phyloP scores from a whole-genome alignment of 495 filamentous ascomycete species.

The Penicillium silybi region DNA sequence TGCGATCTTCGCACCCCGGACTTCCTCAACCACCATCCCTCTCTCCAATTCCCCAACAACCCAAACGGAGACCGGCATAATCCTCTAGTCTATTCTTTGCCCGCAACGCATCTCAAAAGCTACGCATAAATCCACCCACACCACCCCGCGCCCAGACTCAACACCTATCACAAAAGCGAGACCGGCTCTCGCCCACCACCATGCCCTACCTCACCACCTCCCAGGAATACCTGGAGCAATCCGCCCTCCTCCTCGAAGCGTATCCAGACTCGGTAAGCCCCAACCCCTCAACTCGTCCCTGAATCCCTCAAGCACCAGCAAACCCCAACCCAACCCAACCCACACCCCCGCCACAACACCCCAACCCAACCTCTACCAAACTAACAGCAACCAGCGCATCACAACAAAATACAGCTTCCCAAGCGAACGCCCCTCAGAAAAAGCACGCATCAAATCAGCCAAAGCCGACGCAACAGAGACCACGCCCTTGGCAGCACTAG shows the following conservation, averaged over 20 bases:
- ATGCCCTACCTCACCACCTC: conserved; percentile 62
- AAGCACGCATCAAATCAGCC: conserved; percentile 21
- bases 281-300: background rate
- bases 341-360: background rate
- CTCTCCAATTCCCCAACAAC: background rate
- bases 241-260: conserved; percentile 57
- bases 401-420: conserved; percentile 80
- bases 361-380: background rate
- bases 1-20: conserved; percentile 9
- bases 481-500: conserved; percentile 58
- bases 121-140: background rate
- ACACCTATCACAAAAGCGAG: conserved; percentile 8
- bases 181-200: conserved; percentile 16
- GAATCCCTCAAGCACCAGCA: background rate
- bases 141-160: background rate
- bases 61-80: background rate
- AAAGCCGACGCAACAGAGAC: conserved; percentile 14
- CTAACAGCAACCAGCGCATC: conserved; percentile 43
- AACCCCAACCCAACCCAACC: background rate
- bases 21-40: conserved; percentile 5
- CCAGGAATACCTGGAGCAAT: conserved; percentile 62
- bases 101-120: background rate
- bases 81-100: background rate
- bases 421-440: conserved; percentile 34
- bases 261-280: conserved; percentile 58